Percentiles rank a stretch among this genome's conserved stretches.
Evolutionary conservation across 257 asterid species (phyloP).

Genomic region (Penstemon newberryi): DNA sequence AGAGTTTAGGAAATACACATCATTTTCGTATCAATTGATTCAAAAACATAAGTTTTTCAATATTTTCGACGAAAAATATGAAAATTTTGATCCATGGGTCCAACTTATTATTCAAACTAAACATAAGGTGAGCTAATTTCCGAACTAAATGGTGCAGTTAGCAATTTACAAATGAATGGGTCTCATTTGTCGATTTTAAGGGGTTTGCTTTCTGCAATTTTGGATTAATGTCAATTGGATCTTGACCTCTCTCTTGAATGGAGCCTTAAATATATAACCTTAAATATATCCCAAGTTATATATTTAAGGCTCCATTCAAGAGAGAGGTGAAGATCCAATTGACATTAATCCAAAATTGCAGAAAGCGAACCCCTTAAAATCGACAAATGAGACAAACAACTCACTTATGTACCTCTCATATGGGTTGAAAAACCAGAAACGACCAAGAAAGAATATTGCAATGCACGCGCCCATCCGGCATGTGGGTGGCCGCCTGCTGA

Average conservation of each 20-base stretch:
- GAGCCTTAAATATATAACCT: too few species aligned
- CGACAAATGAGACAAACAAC: slow-evolving; percentile 52
- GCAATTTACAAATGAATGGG: slow-evolving; percentile 48
- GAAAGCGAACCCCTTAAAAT: slow-evolving; percentile 40
- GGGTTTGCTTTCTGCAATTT: too few species aligned
- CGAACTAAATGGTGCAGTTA: slow-evolving; percentile 46
- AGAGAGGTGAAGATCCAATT: slow-evolving; percentile 6
- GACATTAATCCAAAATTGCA: slow-evolving; percentile 46
- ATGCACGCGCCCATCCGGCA: slow-evolving; percentile 45
- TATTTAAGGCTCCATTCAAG: slow-evolving; percentile 19
- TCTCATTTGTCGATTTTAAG: too few species aligned
- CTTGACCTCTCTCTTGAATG: too few species aligned
- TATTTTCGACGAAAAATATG: too few species aligned
- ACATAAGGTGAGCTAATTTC: slow-evolving; percentile 59
- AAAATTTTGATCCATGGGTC: too few species aligned
- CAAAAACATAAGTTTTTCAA: too few species aligned
- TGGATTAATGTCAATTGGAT: too few species aligned
- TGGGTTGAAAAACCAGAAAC: slow-evolving; percentile 86
- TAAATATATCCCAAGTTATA: neutral
- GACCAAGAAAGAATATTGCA: slow-evolving; percentile 64
- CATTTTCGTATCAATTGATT: too few species aligned
- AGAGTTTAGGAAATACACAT: too few species aligned
- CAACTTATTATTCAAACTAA: slow-evolving; percentile 29
- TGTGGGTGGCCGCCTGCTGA: slow-evolving; percentile 22
- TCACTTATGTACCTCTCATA: slow-evolving; percentile 71